phyloP scores from a whole-genome alignment of 805 yeast species.

The Danielia reshetovae region DNA sequence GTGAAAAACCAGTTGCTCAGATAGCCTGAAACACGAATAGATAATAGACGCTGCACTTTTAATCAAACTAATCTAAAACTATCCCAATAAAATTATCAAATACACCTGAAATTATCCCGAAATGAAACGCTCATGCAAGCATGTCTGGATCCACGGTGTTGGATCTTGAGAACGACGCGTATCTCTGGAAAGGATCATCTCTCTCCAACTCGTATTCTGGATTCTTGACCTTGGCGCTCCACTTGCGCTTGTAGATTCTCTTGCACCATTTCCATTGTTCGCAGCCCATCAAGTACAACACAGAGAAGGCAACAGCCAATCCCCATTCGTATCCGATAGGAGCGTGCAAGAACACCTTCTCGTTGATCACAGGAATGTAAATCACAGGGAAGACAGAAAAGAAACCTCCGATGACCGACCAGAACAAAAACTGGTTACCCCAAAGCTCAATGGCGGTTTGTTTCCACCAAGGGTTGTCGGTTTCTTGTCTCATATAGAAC shows the following conservation, averaged over 20 bases:
- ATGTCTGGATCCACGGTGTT: slow-evolving; percentile 37
- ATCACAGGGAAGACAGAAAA: slow-evolving; percentile 37
- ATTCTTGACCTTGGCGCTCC: slow-evolving; percentile 38
- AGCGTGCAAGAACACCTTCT: slow-evolving; percentile 36
- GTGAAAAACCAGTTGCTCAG: slow-evolving; percentile 19
- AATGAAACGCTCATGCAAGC: slow-evolving; percentile 7
- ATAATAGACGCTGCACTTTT: no score
- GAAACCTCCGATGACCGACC: slow-evolving; percentile 35
- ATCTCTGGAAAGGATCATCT: slow-evolving; percentile 58
- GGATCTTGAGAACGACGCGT: slow-evolving; percentile 54
- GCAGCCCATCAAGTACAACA: slow-evolving; percentile 28
- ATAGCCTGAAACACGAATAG: not conserved
- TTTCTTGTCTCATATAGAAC: slow-evolving; percentile 34
- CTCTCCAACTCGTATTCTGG: slow-evolving; percentile 65
- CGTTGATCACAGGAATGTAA: slow-evolving; percentile 38
- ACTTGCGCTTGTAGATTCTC: slow-evolving; percentile 27
- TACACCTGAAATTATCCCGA: not conserved
- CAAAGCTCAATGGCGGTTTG: slow-evolving; percentile 33
- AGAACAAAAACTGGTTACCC: slow-evolving; percentile 35
- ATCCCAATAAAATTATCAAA: not conserved
- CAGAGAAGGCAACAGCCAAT: slow-evolving; percentile 28
- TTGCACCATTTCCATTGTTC: slow-evolving; percentile 40
- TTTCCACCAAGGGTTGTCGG: slow-evolving; percentile 34
- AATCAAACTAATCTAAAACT: no score
- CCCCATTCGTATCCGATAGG: slow-evolving; percentile 41